A percentile compares a stretch with the other conserved stretches of the same genome.
Conservation (phyloP, 1,284 basidiomycete species). For the Malassezia dermatis region DNA sequence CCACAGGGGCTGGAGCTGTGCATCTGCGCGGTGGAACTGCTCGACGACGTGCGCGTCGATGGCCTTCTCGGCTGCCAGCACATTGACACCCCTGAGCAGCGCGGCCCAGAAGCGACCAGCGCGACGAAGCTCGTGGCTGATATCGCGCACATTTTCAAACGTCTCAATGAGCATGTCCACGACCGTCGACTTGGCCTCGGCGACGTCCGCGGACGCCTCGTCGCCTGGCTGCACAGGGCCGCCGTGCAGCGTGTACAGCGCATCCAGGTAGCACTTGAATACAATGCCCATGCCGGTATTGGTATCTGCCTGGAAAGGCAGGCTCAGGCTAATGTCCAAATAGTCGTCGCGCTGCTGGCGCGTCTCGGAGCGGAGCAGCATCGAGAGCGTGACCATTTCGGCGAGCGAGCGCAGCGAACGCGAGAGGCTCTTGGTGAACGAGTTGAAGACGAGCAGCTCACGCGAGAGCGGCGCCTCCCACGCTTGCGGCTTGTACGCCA, state of each 20-base stretch:
- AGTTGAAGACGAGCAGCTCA: conserved; percentile 94
- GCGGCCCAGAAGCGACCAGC: conserved; percentile 98
- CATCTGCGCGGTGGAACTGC: conserved; percentile 87
- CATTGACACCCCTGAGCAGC: conserved; percentile 74
- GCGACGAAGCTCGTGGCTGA: conserved; percentile 76
- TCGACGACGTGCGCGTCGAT: conserved; percentile 72
- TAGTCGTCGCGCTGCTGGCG: conserved; percentile 76
- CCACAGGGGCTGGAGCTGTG: conserved; percentile 63
- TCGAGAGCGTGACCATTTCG: conserved; percentile 81
- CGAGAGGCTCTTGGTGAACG: conserved; percentile 79
- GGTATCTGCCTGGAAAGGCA: conserved; percentile 75
- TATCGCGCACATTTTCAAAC: conserved; percentile 76
- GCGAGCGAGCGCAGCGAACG: conserved; percentile 78
- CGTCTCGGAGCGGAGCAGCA: conserved; percentile 79
- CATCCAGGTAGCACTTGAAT: conserved; percentile 75
- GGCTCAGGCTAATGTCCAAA: conserved; percentile 69
- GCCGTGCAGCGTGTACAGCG: conserved; percentile 63
- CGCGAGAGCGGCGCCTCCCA: conserved; percentile 79
- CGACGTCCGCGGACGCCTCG: conserved; percentile 63
- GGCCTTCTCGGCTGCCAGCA: conserved; percentile 58
- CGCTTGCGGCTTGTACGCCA: conserved; percentile 62
- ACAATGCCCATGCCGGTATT: conserved; percentile 97
- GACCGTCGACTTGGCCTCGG: conserved; percentile 72
- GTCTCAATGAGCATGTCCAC: conserved; percentile 84
- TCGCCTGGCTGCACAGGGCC: conserved; percentile 53